Evolutionary conservation across 2,329 filamentous ascomycete species (phyloP), one percentile per base, ranked within the genome.

Genomic region (Pyricularia pennisetigena): DNA sequence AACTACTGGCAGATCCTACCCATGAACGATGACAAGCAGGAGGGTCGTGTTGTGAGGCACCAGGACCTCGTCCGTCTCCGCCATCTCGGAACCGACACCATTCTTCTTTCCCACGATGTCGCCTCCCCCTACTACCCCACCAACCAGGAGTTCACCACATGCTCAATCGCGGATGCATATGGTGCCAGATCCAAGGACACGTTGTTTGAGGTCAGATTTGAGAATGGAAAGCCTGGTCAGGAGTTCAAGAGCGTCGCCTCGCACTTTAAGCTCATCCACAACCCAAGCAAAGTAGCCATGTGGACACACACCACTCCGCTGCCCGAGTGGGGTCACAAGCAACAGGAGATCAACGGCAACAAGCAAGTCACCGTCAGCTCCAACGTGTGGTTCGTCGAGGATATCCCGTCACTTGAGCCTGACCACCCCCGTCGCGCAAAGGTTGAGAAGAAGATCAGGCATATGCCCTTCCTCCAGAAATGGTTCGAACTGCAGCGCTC

Each of bases 341-440:
- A 99, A 79, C 94, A 97, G 75, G 95, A 99, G 78, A 97, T 99
- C 83, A 99, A 99, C 79, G 95, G 95, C 70, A 99, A 99, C 85
- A 99, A 99, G 86, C 96, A 97, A 77, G 82, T 96, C 68, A 84
- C 88, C 30, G 91, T 94, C 71, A 89, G 90, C 76, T 97, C 93
- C 77, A 99, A 99, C 77, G 85, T 97, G 70, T 99, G 95, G 95
- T 90, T 91, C 73, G 90, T 94, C 16, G 95, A 99, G 74, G 92
- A 97, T 71, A 91, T 98, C 67, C 87, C 92, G n/a, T 93, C 90
- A 10, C 81, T 98, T 64, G 82, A 89, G 2, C 82, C 79, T 5
- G 92, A 93, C 72, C 88, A 89, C 73, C 83, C 86, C 57, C 92
- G 95, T 69, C 87, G 92, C 70, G 81, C 88, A 69, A 95, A 91